Conservation (phyloP, 768 basidiomycete genomes). For the Termitomyces sp. region DNA sequence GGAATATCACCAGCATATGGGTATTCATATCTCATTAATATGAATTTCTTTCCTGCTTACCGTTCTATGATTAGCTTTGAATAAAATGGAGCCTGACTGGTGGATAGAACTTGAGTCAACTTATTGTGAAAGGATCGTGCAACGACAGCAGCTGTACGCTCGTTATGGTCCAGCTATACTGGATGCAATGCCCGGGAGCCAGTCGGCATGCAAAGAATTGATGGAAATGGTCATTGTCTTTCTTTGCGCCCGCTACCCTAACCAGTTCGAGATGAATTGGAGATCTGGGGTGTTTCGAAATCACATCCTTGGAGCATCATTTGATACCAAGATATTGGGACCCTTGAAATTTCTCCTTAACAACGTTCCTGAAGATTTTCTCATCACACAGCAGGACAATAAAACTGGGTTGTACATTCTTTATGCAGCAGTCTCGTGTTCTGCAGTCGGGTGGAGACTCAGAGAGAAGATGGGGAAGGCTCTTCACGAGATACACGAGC, state of each 20-base stretch:
- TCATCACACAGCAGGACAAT: constrained; percentile 34
- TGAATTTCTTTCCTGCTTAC: not conserved
- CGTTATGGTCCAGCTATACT: constrained; percentile 36
- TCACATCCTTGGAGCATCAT: constrained; percentile 29
- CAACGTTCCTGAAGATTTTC: constrained; percentile 48
- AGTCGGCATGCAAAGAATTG: constrained; percentile 25
- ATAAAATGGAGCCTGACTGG: constrained; percentile 42
- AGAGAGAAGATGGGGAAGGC: constrained; percentile 40
- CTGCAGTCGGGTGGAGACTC: constrained; percentile 46
- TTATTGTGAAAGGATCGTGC: constrained; percentile 35
- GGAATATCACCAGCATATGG: constrained; percentile 50
- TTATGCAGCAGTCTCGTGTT: constrained; percentile 39
- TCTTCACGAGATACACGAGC: constrained; percentile 38
- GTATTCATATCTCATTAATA: constrained; percentile 17
- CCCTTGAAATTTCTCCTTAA: constrained; percentile 41
- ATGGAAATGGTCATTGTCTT: constrained; percentile 53
- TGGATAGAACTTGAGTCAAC: constrained; percentile 55
- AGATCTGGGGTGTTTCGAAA: constrained; percentile 34
- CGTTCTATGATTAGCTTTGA: constrained; percentile 27
- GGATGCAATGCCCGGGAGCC: constrained; percentile 42
- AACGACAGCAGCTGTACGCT: constrained; percentile 33
- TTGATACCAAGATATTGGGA: constrained; percentile 21
- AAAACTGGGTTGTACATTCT: constrained; percentile 37
- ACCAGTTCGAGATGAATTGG: constrained; percentile 36
- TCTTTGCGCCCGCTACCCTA: constrained; percentile 51